Conservation (phyloP, 768 basidiomycete genomes). For the Cystofilobasidium ferigula region DNA sequence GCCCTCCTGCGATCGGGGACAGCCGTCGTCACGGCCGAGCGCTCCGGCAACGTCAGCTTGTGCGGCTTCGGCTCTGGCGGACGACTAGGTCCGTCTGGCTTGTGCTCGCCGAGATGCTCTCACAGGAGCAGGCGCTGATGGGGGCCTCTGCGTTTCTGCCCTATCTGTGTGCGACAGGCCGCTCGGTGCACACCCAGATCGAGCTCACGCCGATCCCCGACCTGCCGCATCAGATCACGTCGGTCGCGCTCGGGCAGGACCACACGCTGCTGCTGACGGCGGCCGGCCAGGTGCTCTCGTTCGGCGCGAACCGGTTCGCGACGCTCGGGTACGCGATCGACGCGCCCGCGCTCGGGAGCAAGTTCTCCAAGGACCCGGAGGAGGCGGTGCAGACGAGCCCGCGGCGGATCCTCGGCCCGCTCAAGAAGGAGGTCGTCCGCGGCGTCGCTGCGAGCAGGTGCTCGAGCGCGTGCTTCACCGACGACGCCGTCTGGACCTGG, state of each 20-base stretch:
- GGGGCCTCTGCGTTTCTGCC: background rate
- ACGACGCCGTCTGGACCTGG: constrained; percentile 49
- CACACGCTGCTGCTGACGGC: constrained; percentile 79
- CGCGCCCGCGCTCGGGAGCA: constrained; percentile 31
- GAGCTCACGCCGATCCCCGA: constrained; percentile 53
- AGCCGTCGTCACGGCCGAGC: constrained; percentile 62
- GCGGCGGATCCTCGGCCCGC: constrained; percentile 56
- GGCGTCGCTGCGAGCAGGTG: constrained; percentile 80
- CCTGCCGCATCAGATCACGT: constrained; percentile 48
- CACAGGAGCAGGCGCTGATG: background rate
- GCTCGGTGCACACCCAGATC: constrained; percentile 66
- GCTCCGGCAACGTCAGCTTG: constrained; percentile 58
- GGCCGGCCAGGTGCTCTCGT: constrained; percentile 71
- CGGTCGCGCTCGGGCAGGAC: constrained; percentile 81
- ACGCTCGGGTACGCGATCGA: constrained; percentile 84
- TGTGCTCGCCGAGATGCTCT: background rate
- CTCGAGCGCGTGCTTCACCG: constrained; percentile 82
- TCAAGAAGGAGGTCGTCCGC: constrained; percentile 64
- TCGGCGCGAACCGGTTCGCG: constrained; percentile 75
- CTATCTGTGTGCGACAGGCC: constrained; percentile 45
- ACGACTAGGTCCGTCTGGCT: constrained; percentile 45
- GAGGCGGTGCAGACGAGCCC: constrained; percentile 68
- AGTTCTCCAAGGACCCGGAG: constrained; percentile 42
- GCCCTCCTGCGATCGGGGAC: background rate
- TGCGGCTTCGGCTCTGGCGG: constrained; percentile 87